Evolutionary conservation across 2,329 filamentous ascomycete species (phyloP), one percentile per base, ranked within the genome.

Genomic region (Pseudogymnoascus pannorum): DNA sequence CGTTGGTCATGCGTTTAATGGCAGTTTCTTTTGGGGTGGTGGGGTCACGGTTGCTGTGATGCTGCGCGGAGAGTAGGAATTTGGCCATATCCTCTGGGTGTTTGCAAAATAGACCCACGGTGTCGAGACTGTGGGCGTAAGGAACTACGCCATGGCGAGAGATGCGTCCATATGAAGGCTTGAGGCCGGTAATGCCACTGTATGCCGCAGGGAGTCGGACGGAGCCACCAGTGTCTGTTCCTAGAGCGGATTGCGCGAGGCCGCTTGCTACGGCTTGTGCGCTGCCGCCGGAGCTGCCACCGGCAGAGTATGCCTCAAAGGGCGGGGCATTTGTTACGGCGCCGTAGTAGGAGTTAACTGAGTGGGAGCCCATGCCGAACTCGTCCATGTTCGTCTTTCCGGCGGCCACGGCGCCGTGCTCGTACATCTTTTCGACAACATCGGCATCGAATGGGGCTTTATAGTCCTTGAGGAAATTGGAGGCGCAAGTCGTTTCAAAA

Each of bases 301-400:
- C 92, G 0, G 89, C 87, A 0, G 91, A 94, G 24, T 84, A 72
- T 20, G 74, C 70, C 31, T 76, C 72, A 22, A 62, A 76, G 60
- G 18, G 70, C 61, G 51, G 71, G 72, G 44, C 68, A 63, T 60
- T 69, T 57, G 70, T 64, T 4, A 93, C 88, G 1, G 83, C 72
- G 1, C 89, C 89, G 68, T 87, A 85, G 60, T 79, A 75, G 0
- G 91, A 92, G 68, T 87, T 77, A 18, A 79, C 81, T 1, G 87
- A 88, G 71, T 96, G 87, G 7, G 91, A 95, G 2, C 92, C 92
- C 92, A 96, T 96, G 26, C 92, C 92, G 72, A 96, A 96, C 72
- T 96, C 94, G 75, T 97, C 94, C 79, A 97, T 86, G 72, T 96
- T 96, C 2, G 91, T 92, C 74, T 96, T 96, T 5, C 88, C 88